A percentile compares a stretch with the other conserved stretches of the same genome.
Evolutionary conservation across 2,329 filamentous ascomycete species (phyloP).

Genomic region (Penicillium psychrosexuale): DNA sequence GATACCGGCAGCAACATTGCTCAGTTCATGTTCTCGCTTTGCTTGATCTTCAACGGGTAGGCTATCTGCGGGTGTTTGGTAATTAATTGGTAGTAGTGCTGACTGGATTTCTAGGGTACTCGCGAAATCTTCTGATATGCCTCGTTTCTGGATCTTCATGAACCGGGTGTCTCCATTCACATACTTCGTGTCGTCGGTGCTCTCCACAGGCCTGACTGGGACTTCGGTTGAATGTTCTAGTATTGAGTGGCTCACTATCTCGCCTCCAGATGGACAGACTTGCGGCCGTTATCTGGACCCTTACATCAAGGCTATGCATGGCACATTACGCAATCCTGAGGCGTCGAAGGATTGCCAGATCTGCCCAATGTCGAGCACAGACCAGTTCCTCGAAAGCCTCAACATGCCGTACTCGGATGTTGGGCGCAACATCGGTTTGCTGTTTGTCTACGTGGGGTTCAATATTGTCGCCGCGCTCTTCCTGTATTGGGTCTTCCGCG

Average conservation of each 20-base stretch:
- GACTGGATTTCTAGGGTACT: slow-evolving; percentile 50
- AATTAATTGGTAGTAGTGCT: background rate
- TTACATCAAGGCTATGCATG: slow-evolving; percentile 53
- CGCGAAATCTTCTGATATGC: slow-evolving; percentile 56
- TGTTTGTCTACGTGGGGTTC: slow-evolving; percentile 54
- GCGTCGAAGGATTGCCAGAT: slow-evolving; percentile 59
- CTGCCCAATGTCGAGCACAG: slow-evolving; percentile 36
- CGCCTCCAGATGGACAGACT: slow-evolving; percentile 58
- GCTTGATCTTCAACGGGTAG: slow-evolving; percentile 54
- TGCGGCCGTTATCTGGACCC: slow-evolving; percentile 61
- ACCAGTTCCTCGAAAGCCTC: slow-evolving; percentile 53
- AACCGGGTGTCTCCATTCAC: slow-evolving; percentile 66
- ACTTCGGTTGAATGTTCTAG: slow-evolving; percentile 32
- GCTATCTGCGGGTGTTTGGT: background rate
- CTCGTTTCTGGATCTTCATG: slow-evolving; percentile 77
- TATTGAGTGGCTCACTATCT: slow-evolving; percentile 34
- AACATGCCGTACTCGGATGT: slow-evolving; percentile 43
- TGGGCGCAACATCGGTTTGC: slow-evolving; percentile 57
- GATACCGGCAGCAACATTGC: slow-evolving; percentile 63
- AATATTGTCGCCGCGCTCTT: slow-evolving; percentile 50
- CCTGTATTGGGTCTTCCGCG: slow-evolving; percentile 55
- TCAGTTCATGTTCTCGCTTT: slow-evolving; percentile 56
- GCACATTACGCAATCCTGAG: slow-evolving; percentile 61
- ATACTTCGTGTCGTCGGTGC: slow-evolving; percentile 51
- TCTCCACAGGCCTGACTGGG: slow-evolving; percentile 34